Percentiles rank a stretch among this genome's conserved stretches.
Evolutionary conservation across 768 basidiomycete species (phyloP).

Genomic region (Collybiopsis luxurians): DNA sequence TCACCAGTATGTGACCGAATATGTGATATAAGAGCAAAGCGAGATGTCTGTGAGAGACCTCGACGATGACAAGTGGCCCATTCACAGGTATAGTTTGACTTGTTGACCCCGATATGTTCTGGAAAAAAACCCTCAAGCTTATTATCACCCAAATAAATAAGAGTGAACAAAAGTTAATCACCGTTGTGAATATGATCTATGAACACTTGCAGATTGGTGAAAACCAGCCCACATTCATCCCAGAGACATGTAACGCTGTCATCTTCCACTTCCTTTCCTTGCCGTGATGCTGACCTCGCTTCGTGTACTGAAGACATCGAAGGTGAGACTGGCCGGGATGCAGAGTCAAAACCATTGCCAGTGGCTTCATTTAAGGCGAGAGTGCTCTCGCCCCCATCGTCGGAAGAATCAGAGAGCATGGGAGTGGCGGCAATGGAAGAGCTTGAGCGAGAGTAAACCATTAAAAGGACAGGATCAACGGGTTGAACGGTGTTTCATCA

Average conservation of each 20-base stretch:
- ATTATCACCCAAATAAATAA: too few relatives aligned
- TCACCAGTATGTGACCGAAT: conserved; percentile 93
- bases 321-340: conserved; percentile 41
- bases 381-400: not conserved
- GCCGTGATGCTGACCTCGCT: conserved; percentile 4
- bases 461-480: too few relatives aligned
- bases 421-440: conserved; percentile 20
- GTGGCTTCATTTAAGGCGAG: not conserved
- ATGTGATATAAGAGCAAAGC: conserved; percentile 89
- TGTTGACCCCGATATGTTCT: conserved; percentile 84
- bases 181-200: conserved; percentile 84
- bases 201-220: conserved; percentile 67
- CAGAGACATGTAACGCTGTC: conserved; percentile 80
- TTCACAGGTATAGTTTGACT: conserved; percentile 86
- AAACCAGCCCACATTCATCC: conserved; percentile 78
- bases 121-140: conserved; percentile 12
- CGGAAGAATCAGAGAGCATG: conserved; percentile 14
- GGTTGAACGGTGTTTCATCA: too few relatives aligned
- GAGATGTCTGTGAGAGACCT: conserved; percentile 81
- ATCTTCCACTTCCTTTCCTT: not conserved
- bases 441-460: conserved; percentile 9
- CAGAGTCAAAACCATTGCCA: conserved; percentile 15
- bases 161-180: conserved; percentile 33
- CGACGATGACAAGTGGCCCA: conserved; percentile 82
- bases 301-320: conserved; percentile 13